Percentiles rank a stretch among this genome's conserved stretches.
phyloP scores from a whole-genome alignment of 805 yeast species.

The Maudiozyma bulderi region DNA sequence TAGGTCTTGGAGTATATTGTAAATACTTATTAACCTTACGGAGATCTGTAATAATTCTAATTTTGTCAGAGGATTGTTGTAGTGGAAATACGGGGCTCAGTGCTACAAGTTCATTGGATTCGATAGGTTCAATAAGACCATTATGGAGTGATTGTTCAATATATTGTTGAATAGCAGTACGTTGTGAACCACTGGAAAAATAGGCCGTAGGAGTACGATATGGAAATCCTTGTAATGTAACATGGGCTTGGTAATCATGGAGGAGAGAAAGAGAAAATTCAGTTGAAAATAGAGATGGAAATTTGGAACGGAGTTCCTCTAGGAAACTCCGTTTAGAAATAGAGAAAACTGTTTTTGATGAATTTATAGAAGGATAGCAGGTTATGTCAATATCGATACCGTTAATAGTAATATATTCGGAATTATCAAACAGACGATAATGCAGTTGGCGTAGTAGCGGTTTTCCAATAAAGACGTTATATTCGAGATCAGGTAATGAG shows the following conservation, averaged over 20 bases:
- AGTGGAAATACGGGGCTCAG: conserved; percentile 2
- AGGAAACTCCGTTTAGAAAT: neutral
- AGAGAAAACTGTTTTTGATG: too few relatives aligned
- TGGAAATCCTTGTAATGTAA: neutral
- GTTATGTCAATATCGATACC: too few relatives aligned
- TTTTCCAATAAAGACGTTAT: neutral
- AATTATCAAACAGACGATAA: neutral
- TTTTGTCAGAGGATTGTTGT: neutral
- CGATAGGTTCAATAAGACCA: conserved; percentile 1
- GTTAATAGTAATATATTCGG: neutral
- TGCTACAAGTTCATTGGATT: conserved; percentile 2
- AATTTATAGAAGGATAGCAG: too few relatives aligned
- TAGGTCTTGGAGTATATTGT: neutral
- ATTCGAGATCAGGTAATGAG: neutral
- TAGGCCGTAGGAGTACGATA: neutral
- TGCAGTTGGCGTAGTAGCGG: neutral
- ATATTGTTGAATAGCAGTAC: neutral
- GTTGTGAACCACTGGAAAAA: conserved; percentile 1
- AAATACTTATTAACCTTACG: neutral
- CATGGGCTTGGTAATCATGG: neutral
- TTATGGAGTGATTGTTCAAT: conserved; percentile 1
- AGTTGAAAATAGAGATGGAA: neutral
- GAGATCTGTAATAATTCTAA: neutral
- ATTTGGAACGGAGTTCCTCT: neutral
- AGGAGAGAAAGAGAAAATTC: neutral